A percentile compares a stretch with the other conserved stretches of the same genome.
Evolutionary conservation across 83 land plant genomes (phyloP).

Genomic region (Isoetes engelmannii): DNA sequence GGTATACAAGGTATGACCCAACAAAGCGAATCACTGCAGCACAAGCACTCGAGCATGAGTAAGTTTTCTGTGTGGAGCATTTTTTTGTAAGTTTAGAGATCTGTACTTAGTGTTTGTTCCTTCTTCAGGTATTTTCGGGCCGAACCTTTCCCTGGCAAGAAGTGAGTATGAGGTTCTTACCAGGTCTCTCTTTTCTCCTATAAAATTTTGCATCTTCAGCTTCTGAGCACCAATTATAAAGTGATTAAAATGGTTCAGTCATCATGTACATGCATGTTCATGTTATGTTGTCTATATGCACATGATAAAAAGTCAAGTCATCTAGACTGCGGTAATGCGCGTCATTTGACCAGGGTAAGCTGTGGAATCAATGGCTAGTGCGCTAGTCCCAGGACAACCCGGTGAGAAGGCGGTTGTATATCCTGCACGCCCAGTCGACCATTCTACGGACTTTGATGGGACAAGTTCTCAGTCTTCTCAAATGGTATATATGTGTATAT

Average conservation of each 20-base stretch:
- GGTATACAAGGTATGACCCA: slow-evolving; percentile 76
- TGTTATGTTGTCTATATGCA: background rate
- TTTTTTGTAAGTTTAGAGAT: background rate
- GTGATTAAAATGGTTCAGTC: background rate
- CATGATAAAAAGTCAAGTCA: background rate
- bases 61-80: slow-evolving; percentile 9
- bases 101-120: background rate
- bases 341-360: background rate
- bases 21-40: slow-evolving; percentile 87
- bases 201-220: background rate
- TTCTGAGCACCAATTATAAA: background rate
- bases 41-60: slow-evolving; percentile 95
- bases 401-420: slow-evolving; percentile 68
- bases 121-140: slow-evolving; percentile 58
- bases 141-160: slow-evolving; percentile 85
- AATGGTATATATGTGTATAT: slow-evolving; percentile 33
- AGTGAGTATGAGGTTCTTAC: slow-evolving; percentile 37
- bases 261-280: background rate
- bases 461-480: slow-evolving; percentile 63
- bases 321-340: background rate
- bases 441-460: slow-evolving; percentile 81
- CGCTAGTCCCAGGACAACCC: slow-evolving; percentile 63
- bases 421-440: slow-evolving; percentile 86
- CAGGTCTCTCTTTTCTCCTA: background rate
- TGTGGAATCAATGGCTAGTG: slow-evolving; percentile 36